A percentile compares a stretch with the other conserved stretches of the same genome.
phyloP scores from a whole-genome alignment of 164 flowering plant species.

The Macadamia tetraphylla region DNA sequence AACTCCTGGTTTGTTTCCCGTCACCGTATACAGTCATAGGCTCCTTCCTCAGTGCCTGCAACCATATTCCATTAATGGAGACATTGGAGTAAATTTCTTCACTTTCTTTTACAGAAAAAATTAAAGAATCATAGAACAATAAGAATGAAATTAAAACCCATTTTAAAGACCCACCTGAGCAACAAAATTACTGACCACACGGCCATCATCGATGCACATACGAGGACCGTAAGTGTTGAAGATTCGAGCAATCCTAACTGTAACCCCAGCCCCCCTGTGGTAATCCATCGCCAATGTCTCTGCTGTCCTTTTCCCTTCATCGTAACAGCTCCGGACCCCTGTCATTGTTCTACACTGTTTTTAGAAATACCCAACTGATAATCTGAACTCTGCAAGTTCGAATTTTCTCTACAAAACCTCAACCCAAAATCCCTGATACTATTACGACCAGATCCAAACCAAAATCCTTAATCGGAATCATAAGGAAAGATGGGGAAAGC shows the following conservation, averaged over 20 bases:
- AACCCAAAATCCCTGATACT: neutral
- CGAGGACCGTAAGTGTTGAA: constrained; percentile 96
- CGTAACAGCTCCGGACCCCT: constrained; percentile 18
- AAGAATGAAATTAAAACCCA: too few relatives aligned
- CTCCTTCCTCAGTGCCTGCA: constrained; percentile 91
- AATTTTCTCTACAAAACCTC: too few relatives aligned
- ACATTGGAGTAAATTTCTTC: neutral
- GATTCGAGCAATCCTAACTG: constrained; percentile 78
- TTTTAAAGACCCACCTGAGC: neutral
- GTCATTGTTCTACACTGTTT: neutral
- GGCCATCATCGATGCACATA: constrained; percentile 96
- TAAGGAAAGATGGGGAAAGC: neutral
- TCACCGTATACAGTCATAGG: constrained; percentile 96
- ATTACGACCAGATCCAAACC: neutral
- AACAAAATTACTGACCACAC: constrained; percentile 16
- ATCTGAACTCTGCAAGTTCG: too few relatives aligned
- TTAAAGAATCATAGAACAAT: too few relatives aligned
- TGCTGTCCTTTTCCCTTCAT: constrained; percentile 26
- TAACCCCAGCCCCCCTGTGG: constrained; percentile 16
- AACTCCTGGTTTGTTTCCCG: constrained; percentile 97
- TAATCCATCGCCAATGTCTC: constrained; percentile 29
- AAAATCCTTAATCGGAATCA: neutral
- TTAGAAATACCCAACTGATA: neutral
- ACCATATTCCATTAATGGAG: too few relatives aligned
- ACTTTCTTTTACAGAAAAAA: too few relatives aligned